phyloP scores from a whole-genome alignment of 768 basidiomycete species.

The Macrolepiota dolichaula region DNA sequence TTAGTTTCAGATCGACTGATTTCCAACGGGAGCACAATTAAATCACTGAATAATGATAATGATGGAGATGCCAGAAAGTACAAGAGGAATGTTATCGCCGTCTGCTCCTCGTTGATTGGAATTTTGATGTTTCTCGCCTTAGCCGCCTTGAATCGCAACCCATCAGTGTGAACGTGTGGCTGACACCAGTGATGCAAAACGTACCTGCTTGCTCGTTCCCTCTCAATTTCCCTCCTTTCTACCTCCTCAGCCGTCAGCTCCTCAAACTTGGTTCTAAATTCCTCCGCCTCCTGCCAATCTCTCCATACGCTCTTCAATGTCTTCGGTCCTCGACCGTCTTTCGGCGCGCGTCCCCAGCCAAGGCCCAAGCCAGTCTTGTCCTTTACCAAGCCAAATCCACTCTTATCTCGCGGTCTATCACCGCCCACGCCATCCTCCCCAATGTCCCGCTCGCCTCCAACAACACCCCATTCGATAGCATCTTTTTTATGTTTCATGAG shows the following conservation, averaged over 20 bases:
- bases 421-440: conserved; percentile 22
- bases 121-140: conserved; percentile 64
- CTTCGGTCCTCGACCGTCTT: conserved; percentile 78
- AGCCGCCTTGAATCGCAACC: conserved; percentile 41
- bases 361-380: conserved; percentile 82
- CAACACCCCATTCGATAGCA: conserved; percentile 90
- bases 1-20: background rate
- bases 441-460: conserved; percentile 50
- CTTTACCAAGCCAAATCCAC: conserved; percentile 57
- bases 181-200: background rate
- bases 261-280: conserved; percentile 86
- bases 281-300: conserved; percentile 91
- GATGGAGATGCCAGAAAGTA: background rate
- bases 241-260: conserved; percentile 88
- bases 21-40: background rate
- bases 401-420: conserved; percentile 40
- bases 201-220: conserved; percentile 75
- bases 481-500: conserved; percentile 94
- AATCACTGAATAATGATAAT: conserved; percentile 6
- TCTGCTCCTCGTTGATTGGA: conserved; percentile 45
- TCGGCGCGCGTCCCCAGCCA: conserved; percentile 73
- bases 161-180: background rate
- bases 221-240: conserved; percentile 84
- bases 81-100: conserved; percentile 26
- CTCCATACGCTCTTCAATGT: conserved; percentile 86